Conservation (phyloP, 2,329 filamentous ascomycete genomes). For the Plectosphaerella sp. region DNA sequence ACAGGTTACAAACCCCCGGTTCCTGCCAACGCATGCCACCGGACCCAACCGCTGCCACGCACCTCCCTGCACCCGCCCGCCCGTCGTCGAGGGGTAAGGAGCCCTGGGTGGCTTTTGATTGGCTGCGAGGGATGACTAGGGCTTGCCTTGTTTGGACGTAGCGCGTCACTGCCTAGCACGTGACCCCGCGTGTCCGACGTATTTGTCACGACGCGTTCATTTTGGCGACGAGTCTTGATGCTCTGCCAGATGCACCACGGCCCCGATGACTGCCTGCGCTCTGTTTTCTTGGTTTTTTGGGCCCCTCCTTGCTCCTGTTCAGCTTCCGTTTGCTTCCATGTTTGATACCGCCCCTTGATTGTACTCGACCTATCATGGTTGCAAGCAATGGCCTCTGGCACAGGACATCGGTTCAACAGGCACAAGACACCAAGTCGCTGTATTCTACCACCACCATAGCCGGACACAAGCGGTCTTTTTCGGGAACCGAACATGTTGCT, state of each 20-base stretch:
- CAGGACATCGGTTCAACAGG: constrained; percentile 47
- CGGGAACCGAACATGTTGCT: constrained; percentile 2
- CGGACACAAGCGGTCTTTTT: constrained; percentile 41
- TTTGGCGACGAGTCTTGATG: background rate
- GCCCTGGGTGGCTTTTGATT: background rate
- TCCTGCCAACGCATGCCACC: constrained; percentile 3
- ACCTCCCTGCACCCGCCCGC: background rate
- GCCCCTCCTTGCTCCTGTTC: no score
- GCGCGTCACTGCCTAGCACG: background rate
- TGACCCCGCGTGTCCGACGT: background rate
- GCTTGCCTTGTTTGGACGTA: no score
- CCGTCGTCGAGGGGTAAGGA: background rate
- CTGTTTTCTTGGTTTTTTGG: background rate
- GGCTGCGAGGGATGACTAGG: background rate
- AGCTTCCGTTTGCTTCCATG: background rate
- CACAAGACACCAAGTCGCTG: constrained; percentile 30
- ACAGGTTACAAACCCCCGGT: background rate
- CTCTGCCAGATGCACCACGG: no score
- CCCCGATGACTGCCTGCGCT: no score
- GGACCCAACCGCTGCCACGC: background rate
- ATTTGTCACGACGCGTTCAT: background rate
- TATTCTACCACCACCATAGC: constrained; percentile 34
- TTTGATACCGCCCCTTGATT: background rate
- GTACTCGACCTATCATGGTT: constrained; percentile 23
- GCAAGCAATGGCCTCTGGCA: constrained; percentile 38